A percentile compares a stretch with the other conserved stretches of the same genome.
These are phyloP conservation scores for Ceratobasidium sp. DNA, from an alignment of 1,284 basidiomycete genomes.

Conservation along the genomic window DNA sequence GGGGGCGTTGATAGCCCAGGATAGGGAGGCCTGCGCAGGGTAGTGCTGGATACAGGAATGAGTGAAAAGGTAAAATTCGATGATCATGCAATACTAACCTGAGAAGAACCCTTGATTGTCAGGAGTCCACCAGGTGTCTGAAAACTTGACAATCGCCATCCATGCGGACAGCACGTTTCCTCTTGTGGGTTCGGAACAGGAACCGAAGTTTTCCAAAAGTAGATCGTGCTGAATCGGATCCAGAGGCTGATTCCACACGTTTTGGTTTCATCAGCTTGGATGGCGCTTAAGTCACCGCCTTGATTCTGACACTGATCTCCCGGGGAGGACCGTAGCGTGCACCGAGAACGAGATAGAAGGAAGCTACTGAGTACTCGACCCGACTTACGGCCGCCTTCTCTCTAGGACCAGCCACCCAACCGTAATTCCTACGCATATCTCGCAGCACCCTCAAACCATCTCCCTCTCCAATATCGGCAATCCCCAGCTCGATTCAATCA, in stretches of 20 bases:
- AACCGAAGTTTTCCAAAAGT: constrained; percentile 69
- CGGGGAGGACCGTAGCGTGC: too few relatives aligned
- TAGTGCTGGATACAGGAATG: constrained; percentile 60
- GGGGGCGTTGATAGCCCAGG: constrained; percentile 60
- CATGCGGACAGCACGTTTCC: neutral
- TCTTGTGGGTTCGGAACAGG: constrained; percentile 54
- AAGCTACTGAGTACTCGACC: too few relatives aligned
- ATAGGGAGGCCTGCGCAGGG: constrained; percentile 65
- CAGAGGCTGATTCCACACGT: constrained; percentile 82
- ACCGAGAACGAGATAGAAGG: too few relatives aligned
- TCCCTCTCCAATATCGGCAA: constrained; percentile 7
- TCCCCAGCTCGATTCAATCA: constrained; percentile 8
- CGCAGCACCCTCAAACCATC: neutral
- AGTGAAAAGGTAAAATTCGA: constrained; percentile 40
- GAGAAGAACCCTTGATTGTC: constrained; percentile 84
- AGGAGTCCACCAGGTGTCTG: constrained; percentile 73
- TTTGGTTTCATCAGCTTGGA: too few relatives aligned
- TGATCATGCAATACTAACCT: constrained; percentile 59
- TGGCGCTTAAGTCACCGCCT: too few relatives aligned
- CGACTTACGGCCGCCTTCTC: too few relatives aligned
- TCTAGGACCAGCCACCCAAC: neutral
- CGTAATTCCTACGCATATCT: neutral
- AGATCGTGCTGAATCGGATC: constrained; percentile 73
- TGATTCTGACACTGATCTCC: too few relatives aligned
- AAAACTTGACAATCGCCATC: constrained; percentile 71